Evolutionary conservation across 2,329 filamentous ascomycete genomes (phyloP).

Genomic region (Aplosporella prunicola): DNA sequence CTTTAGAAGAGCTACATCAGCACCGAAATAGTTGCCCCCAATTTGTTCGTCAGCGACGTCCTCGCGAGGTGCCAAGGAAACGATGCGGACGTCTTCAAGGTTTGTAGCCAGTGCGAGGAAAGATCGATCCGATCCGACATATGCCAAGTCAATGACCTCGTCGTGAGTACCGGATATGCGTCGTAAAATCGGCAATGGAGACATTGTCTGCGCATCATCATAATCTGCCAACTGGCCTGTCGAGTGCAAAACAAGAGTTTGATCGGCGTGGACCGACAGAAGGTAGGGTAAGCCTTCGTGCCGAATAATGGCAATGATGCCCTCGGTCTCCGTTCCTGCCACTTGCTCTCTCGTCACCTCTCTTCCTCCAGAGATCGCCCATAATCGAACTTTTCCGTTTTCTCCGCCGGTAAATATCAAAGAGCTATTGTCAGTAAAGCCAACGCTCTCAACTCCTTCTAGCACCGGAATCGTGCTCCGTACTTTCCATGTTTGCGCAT

Average conservation of each 20-base stretch:
- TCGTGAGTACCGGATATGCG: slow-evolving; percentile 94
- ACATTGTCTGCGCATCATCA: slow-evolving; percentile 38
- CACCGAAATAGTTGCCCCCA: slow-evolving; percentile 64
- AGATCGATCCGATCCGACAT: slow-evolving; percentile 69
- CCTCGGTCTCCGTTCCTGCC: slow-evolving; percentile 48
- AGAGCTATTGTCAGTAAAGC: slow-evolving; percentile 62
- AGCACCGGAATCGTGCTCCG: slow-evolving; percentile 72
- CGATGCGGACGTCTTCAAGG: slow-evolving; percentile 80
- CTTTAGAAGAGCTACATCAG: slow-evolving; percentile 75
- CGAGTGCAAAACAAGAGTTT: slow-evolving; percentile 71
- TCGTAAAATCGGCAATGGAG: slow-evolving; percentile 53
- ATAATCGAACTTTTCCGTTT: slow-evolving; percentile 72
- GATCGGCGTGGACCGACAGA: slow-evolving; percentile 78
- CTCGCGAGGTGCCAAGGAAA: slow-evolving; percentile 50
- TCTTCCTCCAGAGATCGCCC: slow-evolving; percentile 65
- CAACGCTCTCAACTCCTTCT: slow-evolving; percentile 75
- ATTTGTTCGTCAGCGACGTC: slow-evolving; percentile 17
- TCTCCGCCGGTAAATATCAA: slow-evolving; percentile 78
- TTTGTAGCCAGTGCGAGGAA: slow-evolving; percentile 88
- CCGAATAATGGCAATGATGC: slow-evolving; percentile 64
- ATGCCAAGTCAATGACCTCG: slow-evolving; percentile 91
- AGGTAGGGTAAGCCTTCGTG: slow-evolving; percentile 58
- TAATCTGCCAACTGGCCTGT: slow-evolving; percentile 34
- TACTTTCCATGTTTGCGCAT: slow-evolving; percentile 73
- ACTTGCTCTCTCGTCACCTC: slow-evolving; percentile 72